phyloP scores from a whole-genome alignment of 805 yeast species.

The Candida khao-thaluensis region DNA sequence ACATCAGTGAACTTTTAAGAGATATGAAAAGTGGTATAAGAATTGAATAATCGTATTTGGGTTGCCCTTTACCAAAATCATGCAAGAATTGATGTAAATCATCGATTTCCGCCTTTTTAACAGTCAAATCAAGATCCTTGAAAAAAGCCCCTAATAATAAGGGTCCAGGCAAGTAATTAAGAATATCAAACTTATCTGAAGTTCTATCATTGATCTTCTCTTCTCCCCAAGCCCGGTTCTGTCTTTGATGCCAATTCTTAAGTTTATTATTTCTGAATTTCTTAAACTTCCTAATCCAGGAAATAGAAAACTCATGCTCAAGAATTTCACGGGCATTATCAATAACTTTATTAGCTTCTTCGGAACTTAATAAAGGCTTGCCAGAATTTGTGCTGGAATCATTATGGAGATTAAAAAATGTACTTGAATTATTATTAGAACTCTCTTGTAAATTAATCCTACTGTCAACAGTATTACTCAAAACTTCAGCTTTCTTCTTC shows the following conservation, averaged over 20 bases:
- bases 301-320: slow-evolving; percentile 25
- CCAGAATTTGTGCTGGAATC: neutral
- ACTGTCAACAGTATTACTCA: slow-evolving; percentile 14
- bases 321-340: slow-evolving; percentile 26
- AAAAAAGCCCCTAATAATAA: slow-evolving; percentile 30
- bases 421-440: neutral
- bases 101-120: slow-evolving; percentile 26
- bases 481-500: slow-evolving; percentile 21
- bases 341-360: slow-evolving; percentile 28
- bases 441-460: slow-evolving; percentile 7
- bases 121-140: slow-evolving; percentile 28
- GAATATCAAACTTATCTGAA: slow-evolving; percentile 33
- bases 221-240: slow-evolving; percentile 32
- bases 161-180: slow-evolving; percentile 35
- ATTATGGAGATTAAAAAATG: slow-evolving; percentile 1
- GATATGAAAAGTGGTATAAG: slow-evolving; percentile 49
- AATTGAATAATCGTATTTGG: slow-evolving; percentile 54
- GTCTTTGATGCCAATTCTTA: slow-evolving; percentile 26
- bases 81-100: slow-evolving; percentile 39
- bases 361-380: slow-evolving; percentile 14
- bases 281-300: slow-evolving; percentile 35
- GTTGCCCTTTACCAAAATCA: slow-evolving; percentile 48
- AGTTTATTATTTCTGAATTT: slow-evolving; percentile 24
- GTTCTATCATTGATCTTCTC: slow-evolving; percentile 32
- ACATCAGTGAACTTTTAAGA: slow-evolving; percentile 43